Base-by-base conservation (phyloP, 176 grass and related monocot genomes). In the Eleusine indica region DNA sequence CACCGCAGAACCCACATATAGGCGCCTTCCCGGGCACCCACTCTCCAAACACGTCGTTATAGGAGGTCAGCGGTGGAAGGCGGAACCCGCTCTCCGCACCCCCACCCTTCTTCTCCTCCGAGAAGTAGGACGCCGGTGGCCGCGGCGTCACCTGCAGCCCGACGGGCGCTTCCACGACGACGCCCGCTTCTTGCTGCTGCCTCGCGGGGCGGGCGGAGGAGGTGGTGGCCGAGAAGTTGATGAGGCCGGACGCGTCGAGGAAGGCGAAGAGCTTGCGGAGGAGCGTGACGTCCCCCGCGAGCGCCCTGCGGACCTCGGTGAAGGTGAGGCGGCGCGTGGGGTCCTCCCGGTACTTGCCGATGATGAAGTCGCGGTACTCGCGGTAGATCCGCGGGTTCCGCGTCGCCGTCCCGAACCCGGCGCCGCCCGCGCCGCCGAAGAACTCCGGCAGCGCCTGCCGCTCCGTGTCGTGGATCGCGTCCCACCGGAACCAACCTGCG, bases 351-450 rank as follows among this genome's bases (percentile, higher is more conserved):
- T 92, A 96, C 86, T 87, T 96, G 68, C 67, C 91, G 69, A 99
- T 96, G 86, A 96, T 89, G 78, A 92, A 99, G 82, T 99, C 93
- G 57, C 96, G 91, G 87, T 99, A 99, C 80, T 99, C 96, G 82
- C 92, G 90, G 84, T 99, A 96, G 73, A 99, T 91, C 89, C 93
- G 94, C 54, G 89, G 91, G 93, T 96, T 99, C 82, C 94, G 84
- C 51, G 89, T 90, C 12, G 86, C 87, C 70, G 93, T 87, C 21
- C 84, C 85, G 80, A 90, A 87, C 42, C 89, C 88, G 53, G 69
- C 81, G 42, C 88, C 88, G 67, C 88, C 87, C 8, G 82, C 89
- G 22, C 96, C 96, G 64, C 91, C 91, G 86, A 99, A 96, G 87
- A 99, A 99, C 74, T 99, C 96, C 77, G 96, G 93, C 25, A 99